phyloP scores from a whole-genome alignment of 2,329 filamentous ascomycete genomes.

The Arthrobotrys entomopaga region DNA sequence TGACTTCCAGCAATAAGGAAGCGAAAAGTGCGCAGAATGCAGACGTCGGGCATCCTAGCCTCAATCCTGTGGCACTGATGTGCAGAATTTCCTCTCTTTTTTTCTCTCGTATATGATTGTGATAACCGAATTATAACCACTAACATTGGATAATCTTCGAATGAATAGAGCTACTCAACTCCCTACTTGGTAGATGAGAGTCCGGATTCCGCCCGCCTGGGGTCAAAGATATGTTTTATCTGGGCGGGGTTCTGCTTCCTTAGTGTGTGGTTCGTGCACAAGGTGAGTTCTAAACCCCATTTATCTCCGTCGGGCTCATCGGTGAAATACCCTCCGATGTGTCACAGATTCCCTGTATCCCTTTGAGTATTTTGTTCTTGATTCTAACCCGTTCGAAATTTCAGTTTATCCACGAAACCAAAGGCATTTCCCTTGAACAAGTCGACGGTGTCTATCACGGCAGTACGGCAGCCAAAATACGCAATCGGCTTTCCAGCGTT shows the following conservation, averaged over 20 bases:
- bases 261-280: conserved; percentile 76
- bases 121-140: background rate
- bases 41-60: background rate
- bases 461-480: conserved; percentile 54
- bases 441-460: conserved; percentile 67
- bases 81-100: no score
- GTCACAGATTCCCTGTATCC: conserved; percentile 1
- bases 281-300: conserved; percentile 33
- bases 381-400: background rate
- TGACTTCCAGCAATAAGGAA: conserved; percentile 43
- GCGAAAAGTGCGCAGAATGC: conserved; percentile 14
- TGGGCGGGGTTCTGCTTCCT: conserved; percentile 81
- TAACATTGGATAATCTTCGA: conserved; percentile 14
- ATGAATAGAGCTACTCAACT: conserved; percentile 72
- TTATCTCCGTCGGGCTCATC: conserved; percentile 34
- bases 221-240: conserved; percentile 79
- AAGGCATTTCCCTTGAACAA: conserved; percentile 80
- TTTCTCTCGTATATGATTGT: no score
- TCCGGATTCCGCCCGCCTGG: conserved; percentile 75
- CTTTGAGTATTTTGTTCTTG: conserved; percentile 1
- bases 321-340: conserved; percentile 42
- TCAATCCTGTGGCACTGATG: background rate
- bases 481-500: conserved; percentile 53
- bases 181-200: conserved; percentile 80
- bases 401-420: conserved; percentile 72